Base-by-base conservation (phyloP, 2,329 filamentous ascomycete species). In the Xylariomycetidae sp. region DNA sequence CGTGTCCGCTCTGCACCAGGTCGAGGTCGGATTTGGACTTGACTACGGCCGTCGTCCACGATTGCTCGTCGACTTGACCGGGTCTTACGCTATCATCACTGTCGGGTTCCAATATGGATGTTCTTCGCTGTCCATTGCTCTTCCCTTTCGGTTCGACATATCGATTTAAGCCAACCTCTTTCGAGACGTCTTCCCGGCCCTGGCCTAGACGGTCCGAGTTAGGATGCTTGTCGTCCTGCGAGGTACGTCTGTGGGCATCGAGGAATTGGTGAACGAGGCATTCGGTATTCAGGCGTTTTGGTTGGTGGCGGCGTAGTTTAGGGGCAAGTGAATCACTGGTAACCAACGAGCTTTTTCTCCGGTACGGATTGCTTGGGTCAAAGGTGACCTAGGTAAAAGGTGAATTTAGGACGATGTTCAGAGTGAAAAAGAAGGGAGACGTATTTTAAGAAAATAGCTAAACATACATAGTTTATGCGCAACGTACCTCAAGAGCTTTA, bases 191-290 rank as follows among this genome's bases (percentile, higher is more conserved):
- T 34, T 36, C 17, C 26, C 33, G 34, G 7, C 30, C 19, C 14
- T 33, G 15, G 7, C 30, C 27, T 2, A 29, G 16, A 12, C 29
- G 32, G 5, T 34, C 43, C 55, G 26, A 46, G 37, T 46, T 36
- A n/a, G 29, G 27, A 33, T 45, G 31, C 15, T 53, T 41, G 26
- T 53, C 53, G 33, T 44, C 56, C n/a, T 23, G 20, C n/a, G 20
- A 8, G 8, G 20, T 23, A 13, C 53, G 58, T 34, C 66, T 64
- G 50, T 82, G 76, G 29, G 60, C 68, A 33, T 82, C 77, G 40
- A 83, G 66, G 31, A 82, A 69, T 36, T 80, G 73, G 51, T 84
- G 80, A 19, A 83, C 79, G 23, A 82, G 67, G 46, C 79, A 83
- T 49, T 79, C 74, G 10, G 72, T 72, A 11, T 45, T 36, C 17